Evolutionary conservation across 257 asterid species (phyloP).

Genomic region (Anisodus tanguticus): DNA sequence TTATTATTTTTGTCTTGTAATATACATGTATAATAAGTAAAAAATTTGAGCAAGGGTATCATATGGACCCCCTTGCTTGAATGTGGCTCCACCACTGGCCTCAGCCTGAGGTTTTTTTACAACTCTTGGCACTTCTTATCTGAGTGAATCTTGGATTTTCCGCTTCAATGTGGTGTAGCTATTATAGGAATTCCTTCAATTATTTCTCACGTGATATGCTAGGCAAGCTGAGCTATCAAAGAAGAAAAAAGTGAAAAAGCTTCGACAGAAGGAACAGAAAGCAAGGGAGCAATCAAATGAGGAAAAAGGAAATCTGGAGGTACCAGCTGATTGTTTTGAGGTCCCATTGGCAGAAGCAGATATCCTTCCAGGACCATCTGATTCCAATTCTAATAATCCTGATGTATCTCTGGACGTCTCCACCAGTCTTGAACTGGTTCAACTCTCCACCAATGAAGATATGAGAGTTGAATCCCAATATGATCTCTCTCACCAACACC

Average conservation of each 20-base stretch:
- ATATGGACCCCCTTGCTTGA: not conserved
- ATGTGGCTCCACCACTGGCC: not conserved
- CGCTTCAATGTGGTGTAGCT: not conserved
- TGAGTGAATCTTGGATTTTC: conserved; percentile 6
- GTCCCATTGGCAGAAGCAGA: conserved; percentile 54
- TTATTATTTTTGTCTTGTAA: conserved; percentile 8
- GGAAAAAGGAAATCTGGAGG: conserved; percentile 41
- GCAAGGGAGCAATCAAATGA: conserved; percentile 54
- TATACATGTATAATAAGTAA: conserved; percentile 1
- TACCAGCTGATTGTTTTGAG: conserved; percentile 45
- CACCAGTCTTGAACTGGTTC: conserved; percentile 40
- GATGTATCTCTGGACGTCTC: conserved; percentile 40
- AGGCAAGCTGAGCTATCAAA: conserved; percentile 75
- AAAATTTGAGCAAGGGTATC: not conserved
- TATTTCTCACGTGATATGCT: conserved; percentile 22
- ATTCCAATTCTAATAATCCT: conserved; percentile 20
- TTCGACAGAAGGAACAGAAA: conserved; percentile 79
- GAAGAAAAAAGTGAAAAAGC: conserved; percentile 78
- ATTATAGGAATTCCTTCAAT: not conserved
- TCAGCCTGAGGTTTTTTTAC: not conserved
- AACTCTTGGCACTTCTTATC: not conserved
- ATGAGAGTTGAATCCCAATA: conserved; percentile 47
- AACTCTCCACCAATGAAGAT: conserved; percentile 46
- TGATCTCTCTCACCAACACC: conserved; percentile 41
- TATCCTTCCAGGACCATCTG: conserved; percentile 47